These are phyloP conservation scores for Aaosphaeria arxii DNA, from an alignment of 2,329 filamentous ascomycete genomes.

Conservation along the genomic window DNA sequence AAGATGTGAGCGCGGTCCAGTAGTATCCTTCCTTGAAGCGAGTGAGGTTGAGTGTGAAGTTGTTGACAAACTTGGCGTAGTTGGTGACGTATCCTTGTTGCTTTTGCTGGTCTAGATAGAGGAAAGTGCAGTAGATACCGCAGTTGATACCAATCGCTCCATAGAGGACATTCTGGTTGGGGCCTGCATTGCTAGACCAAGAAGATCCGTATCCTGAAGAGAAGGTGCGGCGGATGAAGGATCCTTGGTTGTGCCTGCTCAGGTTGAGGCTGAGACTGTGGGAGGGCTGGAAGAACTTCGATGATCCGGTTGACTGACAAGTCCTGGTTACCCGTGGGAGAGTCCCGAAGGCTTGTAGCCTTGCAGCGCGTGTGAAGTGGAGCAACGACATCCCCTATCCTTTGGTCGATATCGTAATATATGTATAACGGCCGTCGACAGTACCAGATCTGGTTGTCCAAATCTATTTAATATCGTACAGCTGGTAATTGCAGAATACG, in stretches of 20 bases:
- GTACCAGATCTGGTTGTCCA: too few relatives aligned
- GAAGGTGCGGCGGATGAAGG: constrained; percentile 6
- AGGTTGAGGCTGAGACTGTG: not conserved
- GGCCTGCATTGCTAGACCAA: not conserved
- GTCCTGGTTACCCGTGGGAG: not conserved
- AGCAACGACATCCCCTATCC: not conserved
- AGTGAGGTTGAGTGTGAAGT: constrained; percentile 31
- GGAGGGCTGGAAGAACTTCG: constrained; percentile 16
- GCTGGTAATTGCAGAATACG: too few relatives aligned
- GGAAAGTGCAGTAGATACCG: constrained; percentile 37
- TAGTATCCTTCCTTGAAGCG: constrained; percentile 28
- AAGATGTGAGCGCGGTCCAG: constrained; percentile 38
- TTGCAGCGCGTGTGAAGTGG: not conserved
- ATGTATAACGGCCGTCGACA: too few relatives aligned
- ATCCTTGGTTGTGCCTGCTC: not conserved
- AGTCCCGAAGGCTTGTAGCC: too few relatives aligned
- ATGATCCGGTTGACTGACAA: not conserved
- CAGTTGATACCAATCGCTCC: constrained; percentile 40
- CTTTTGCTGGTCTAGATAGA: constrained; percentile 28
- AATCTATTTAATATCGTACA: too few relatives aligned
- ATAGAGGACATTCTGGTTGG: constrained; percentile 23
- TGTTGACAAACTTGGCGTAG: constrained; percentile 16
- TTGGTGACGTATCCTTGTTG: constrained; percentile 7
- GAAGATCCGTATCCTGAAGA: not conserved
- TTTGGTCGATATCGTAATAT: too few relatives aligned